Evolutionary conservation across 2,329 filamentous ascomycete genomes (phyloP).

Genomic region (Chaetomiaceae sp.): DNA sequence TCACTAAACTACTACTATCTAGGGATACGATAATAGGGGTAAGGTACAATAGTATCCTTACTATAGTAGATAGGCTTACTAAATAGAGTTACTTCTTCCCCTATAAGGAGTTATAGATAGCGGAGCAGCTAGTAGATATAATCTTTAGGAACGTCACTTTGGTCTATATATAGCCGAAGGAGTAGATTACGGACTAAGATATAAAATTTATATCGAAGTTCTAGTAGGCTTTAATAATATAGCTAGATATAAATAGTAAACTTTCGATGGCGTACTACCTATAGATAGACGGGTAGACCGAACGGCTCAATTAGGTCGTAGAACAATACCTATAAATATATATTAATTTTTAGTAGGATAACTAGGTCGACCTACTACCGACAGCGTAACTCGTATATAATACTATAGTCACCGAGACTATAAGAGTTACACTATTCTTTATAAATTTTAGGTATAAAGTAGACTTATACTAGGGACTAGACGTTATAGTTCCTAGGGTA

Average conservation of each 20-base stretch:
- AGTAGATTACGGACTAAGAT: background rate
- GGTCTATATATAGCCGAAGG: background rate
- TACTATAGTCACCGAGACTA: background rate
- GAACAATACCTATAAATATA: background rate
- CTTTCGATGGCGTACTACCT: conserved; percentile 12
- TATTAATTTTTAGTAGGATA: background rate
- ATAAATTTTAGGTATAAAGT: background rate
- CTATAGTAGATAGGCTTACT: too few relatives aligned
- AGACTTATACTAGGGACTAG: too few relatives aligned
- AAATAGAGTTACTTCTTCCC: too few relatives aligned
- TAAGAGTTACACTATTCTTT: background rate
- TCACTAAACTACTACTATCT: too few relatives aligned
- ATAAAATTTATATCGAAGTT: background rate
- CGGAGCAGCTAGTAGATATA: background rate
- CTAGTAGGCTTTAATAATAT: background rate
- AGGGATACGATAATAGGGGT: too few relatives aligned
- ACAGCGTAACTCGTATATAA: background rate
- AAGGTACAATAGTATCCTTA: too few relatives aligned
- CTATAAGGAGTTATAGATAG: too few relatives aligned
- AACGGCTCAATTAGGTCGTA: background rate
- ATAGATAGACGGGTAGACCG: background rate
- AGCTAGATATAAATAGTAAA: conserved; percentile 6
- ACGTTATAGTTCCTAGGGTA: too few relatives aligned
- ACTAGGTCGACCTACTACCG: too few relatives aligned
- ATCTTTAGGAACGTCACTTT: background rate